These are phyloP conservation scores for Sporisorium scitamineum DNA, from an alignment of 1,284 basidiomycete genomes.

Conservation along the genomic window DNA sequence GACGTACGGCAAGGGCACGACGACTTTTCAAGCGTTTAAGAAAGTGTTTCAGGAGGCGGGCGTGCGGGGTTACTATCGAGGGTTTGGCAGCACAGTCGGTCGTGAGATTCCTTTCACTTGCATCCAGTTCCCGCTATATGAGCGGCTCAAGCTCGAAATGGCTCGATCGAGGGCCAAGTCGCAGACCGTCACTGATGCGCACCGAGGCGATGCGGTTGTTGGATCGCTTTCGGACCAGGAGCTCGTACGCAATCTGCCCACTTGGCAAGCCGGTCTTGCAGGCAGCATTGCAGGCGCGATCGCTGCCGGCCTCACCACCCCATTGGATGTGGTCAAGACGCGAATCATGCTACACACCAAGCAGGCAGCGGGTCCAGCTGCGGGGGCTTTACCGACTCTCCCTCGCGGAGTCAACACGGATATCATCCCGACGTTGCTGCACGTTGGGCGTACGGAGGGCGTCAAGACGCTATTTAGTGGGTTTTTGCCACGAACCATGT, in stretches of 20 bases:
- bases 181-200: not conserved
- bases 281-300: conserved; percentile 91
- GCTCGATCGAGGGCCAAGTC: conserved; percentile 32
- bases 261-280: conserved; percentile 88
- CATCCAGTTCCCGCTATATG: conserved; percentile 96
- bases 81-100: conserved; percentile 82
- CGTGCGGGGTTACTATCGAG: conserved; percentile 79
- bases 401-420: conserved; percentile 57
- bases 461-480: conserved; percentile 83
- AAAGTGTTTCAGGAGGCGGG: conserved; percentile 76
- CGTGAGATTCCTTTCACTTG: conserved; percentile 97
- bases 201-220: not conserved
- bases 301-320: conserved; percentile 91
- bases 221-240: conserved; percentile 30
- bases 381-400: not conserved
- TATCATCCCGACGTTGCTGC: conserved; percentile 67
- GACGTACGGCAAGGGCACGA: conserved; percentile 75
- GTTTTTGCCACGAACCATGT: conserved; percentile 88
- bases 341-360: conserved; percentile 88
- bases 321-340: conserved; percentile 96
- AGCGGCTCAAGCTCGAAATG: conserved; percentile 78
- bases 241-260: conserved; percentile 72
- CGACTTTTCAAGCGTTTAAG: conserved; percentile 72
- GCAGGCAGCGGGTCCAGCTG: conserved; percentile 10
- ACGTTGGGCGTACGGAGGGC: conserved; percentile 82